Base-by-base conservation (phyloP, 1,139 yeast genomes). In the Kodamaea sp. region DNA sequence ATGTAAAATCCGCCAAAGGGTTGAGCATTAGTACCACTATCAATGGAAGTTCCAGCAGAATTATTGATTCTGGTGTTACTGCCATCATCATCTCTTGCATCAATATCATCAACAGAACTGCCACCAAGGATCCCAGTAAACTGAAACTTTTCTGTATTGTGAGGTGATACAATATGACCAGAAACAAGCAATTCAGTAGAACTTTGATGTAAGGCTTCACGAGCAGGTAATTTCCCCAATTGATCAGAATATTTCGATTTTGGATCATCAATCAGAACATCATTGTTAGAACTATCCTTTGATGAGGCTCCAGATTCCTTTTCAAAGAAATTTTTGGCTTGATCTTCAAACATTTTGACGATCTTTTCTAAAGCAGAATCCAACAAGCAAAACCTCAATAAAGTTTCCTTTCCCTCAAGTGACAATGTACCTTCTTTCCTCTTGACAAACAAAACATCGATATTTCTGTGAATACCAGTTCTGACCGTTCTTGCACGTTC, bases 101-200 rank as follows among this genome's bases (percentile, higher is more conserved):
- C 31, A 29, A 15, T 15, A 4, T 15, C 20, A 15, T 15, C 20
- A 4, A 15, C 20, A 15, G 20, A 41, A 22, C 10, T 15, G 2
- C 45, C 52, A 30, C 49, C 57, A 38, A 62, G 62, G 40, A 52
- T 59, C 8, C 63, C 58, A 24, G 22, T 37, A 35, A 48, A 43
- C 39, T 53, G 43, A 41, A 53, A 48, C 4, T 56, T 49, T 41
- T 54, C 57, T 9, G 53, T 52, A 43, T 27, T 38, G 36, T 57
- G 60, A 7, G 78, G 81, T 12, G 79, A 71, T 36, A 78, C 65
- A 38, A 77, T 76, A 3, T 81, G 81, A 3, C 81, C 81, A 5
- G 79, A 61, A 20, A 75, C 68, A 32, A 77, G 68, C 40, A 76
- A 62, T 50, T 75, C 82, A 20, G 62, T 65, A 0, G 81, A 73